phyloP scores from a whole-genome alignment of 148 eudicot genomes.

The Rhododendron griersonianum region DNA sequence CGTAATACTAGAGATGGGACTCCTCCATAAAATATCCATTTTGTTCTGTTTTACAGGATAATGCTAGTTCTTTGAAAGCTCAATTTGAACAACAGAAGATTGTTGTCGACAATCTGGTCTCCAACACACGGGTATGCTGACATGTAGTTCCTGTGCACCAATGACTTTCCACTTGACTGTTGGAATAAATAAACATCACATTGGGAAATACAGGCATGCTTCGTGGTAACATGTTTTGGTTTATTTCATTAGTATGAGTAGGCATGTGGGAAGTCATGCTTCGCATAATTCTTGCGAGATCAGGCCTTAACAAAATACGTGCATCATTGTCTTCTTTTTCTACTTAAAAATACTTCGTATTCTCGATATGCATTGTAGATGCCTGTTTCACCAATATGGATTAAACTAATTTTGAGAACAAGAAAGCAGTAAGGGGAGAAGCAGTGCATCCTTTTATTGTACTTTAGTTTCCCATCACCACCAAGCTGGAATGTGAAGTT shows the following conservation, averaged over 20 bases:
- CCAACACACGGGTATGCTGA: constrained; percentile 68
- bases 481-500: background rate
- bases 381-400: background rate
- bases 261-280: background rate
- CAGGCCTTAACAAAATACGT: background rate
- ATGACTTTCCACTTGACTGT: background rate
- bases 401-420: background rate
- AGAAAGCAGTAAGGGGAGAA: background rate
- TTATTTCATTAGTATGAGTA: background rate
- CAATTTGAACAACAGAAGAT: constrained; percentile 86
- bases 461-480: background rate
- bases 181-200: background rate
- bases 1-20: background rate
- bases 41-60: constrained; percentile 44
- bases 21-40: background rate
- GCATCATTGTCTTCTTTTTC: background rate
- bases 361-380: background rate
- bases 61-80: constrained; percentile 65
- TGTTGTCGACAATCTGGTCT: constrained; percentile 76
- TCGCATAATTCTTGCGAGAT: background rate
- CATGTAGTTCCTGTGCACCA: background rate
- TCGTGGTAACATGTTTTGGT: background rate
- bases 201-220: background rate
- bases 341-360: background rate
- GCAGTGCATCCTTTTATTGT: background rate